Percentiles rank a stretch among this genome's conserved stretches.
Conservation (phyloP, 345 rosid species). For the Brassica incana region DNA sequence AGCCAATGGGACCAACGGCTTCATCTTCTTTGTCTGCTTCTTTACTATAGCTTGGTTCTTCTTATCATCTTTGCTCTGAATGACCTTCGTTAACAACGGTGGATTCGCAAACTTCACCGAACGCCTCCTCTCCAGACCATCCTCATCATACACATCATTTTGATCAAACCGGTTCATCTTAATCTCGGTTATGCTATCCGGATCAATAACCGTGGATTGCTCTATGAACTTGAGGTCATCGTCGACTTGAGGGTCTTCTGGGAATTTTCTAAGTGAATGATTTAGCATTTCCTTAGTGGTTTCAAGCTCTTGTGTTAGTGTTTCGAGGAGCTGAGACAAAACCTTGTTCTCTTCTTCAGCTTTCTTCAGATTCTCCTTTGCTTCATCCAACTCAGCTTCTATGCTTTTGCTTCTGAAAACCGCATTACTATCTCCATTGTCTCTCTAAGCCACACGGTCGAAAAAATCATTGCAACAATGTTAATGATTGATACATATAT, state of each 20-base stretch:
- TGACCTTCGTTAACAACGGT: slow-evolving; percentile 49
- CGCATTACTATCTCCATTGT: slow-evolving; percentile 23
- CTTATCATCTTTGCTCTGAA: slow-evolving; percentile 38
- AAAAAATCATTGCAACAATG: not conserved
- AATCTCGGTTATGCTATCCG: slow-evolving; percentile 25
- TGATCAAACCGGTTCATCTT: slow-evolving; percentile 27
- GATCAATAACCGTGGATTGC: slow-evolving; percentile 31
- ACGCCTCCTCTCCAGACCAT: slow-evolving; percentile 56
- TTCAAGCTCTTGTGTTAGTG: slow-evolving; percentile 57
- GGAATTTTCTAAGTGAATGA: slow-evolving; percentile 1
- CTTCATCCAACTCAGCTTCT: slow-evolving; percentile 62
- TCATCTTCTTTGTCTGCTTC: slow-evolving; percentile 43
- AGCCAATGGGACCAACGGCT: slow-evolving; percentile 50
- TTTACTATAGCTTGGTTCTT: slow-evolving; percentile 40
- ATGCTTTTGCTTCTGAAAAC: slow-evolving; percentile 36
- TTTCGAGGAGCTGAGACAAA: slow-evolving; percentile 38
- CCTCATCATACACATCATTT: slow-evolving; percentile 19
- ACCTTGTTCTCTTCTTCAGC: slow-evolving; percentile 56
- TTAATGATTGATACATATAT: not conserved
- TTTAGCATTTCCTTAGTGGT: slow-evolving; percentile 50
- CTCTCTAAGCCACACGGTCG: slow-evolving; percentile 1
- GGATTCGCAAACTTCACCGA: slow-evolving; percentile 71
- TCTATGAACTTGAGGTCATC: slow-evolving; percentile 62
- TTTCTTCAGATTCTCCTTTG: slow-evolving; percentile 48
- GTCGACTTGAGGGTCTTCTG: slow-evolving; percentile 33